Base-by-base conservation (phyloP, 1,284 basidiomycete genomes). In the Volvariella volvacea region DNA sequence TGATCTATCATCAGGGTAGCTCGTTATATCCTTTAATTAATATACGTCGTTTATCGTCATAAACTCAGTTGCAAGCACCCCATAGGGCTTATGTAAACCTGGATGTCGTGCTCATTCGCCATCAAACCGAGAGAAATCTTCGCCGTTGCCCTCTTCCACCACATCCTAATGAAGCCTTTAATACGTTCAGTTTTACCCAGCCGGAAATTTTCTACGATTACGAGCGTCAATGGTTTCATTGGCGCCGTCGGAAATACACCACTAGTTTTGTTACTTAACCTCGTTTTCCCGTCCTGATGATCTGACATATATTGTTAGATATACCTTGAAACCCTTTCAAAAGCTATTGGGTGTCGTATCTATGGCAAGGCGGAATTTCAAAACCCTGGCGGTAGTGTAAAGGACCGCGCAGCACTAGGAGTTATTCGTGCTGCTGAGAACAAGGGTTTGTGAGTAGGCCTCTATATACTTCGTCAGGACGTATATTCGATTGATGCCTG, bases 381-480 rank as follows among this genome's bases (percentile, higher is more conserved):
- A 72, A 96, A 97, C 57, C 96, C 96, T 0, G 96, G 96, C n/a
- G 96, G 96, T 37, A 94, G 91, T 53, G 92, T 99, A 57, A 99
- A 99, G 68, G 95, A 99, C 63, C 84, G 95, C 47, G 95, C 95
- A 32, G 95, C 95, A 0, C 76, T 98, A 16, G 94, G 88, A 48
- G 77, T 99, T 44, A 71, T 99, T 44, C 74, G 73, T 50, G 87
- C 96, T 62, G 96, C 96, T 2, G 95, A 99, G 68, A 74, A 85
- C 59, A 77, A 78, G 55, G 93, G 89, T 55, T 60, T 71, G 90
- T 88, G 55, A 59, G 78, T 71, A 6, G 25, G n/a, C 9, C 31
- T 37, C 44, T 45, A 28, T 45, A 22, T 19, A 7, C 41, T 39
- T 31, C 20, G 6, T 30, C 44, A 8, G 19, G n/a, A n/a, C n/a